Evolutionary conservation across 2,329 filamentous ascomycete genomes (phyloP), one percentile per base, ranked within the genome.

Genomic region (Monosporascus sp.): DNA sequence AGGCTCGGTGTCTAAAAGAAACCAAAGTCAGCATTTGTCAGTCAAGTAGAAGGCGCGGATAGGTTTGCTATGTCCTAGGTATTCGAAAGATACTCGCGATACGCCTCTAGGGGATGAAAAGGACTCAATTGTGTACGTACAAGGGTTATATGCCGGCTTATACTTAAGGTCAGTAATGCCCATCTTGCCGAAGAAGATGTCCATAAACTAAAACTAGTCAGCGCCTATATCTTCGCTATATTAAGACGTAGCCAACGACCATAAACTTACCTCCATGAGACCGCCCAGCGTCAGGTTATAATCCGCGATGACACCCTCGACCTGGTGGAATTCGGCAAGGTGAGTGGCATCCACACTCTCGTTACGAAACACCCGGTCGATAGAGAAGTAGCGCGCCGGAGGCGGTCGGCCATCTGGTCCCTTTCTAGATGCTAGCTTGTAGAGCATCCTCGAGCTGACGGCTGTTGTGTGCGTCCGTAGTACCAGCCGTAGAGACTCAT

Each of bases 221-320:
- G 54, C 8, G 9, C 14, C n/a, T 17, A 6, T 48, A 37, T 37
- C 18, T 18, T 17, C 8, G 4, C 7, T 7, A 3, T 22, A 3
- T 17, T 35, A 15, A 37, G 38, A n/a, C 20, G 11, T 14, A 22
- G 22, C 5, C 5, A 24, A 24, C 14, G 11, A 15, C 22, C 14
- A 7, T 24, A 31, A 9, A 41, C 40, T 45, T 26, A 46, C 43
- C 24, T 81, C 90, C 79, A 97, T 96, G 54, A 97, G 78, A 47
- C 92, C 94, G 61, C 94, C 94, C 18, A 97, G 82, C 0, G 93
- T 95, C 58, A 99, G 79, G 37, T 88, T 88, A 70, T 96, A 97
- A 74, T 99, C 94, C 26, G 94, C 94, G 74, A 99, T 97, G 49
- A 99, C 93, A 72, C 94, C 94, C 74, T 99, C 94, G 37, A 97